Evolutionary conservation across 2,329 filamentous ascomycete genomes (phyloP).

Genomic region (Trichophyton mentagrophytes): DNA sequence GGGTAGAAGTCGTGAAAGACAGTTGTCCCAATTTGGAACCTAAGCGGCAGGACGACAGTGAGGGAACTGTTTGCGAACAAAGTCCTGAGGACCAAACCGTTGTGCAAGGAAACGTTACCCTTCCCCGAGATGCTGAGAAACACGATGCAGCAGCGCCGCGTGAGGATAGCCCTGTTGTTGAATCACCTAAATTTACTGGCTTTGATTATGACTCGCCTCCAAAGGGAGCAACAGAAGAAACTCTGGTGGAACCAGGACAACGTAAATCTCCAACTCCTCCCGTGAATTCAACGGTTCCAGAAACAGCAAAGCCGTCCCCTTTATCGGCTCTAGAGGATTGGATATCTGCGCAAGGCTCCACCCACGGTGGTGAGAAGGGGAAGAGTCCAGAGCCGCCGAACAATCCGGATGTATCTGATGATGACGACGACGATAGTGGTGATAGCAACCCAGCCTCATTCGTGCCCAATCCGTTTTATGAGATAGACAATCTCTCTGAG

Average conservation of each 20-base stretch:
- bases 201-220: not conserved
- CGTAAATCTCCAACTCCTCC: not conserved
- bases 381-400: not conserved
- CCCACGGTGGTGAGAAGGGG: conserved; percentile 6
- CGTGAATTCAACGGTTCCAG: not conserved
- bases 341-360: conserved; percentile 12
- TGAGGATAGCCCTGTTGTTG: not conserved
- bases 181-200: conserved; percentile 1
- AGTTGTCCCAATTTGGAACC: not conserved
- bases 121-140: not conserved
- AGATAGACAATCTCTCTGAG: conserved; percentile 9
- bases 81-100: not conserved
- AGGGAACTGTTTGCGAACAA: not conserved
- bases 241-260: not conserved
- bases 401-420: not conserved
- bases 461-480: conserved; percentile 24
- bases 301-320: conserved; percentile 8
- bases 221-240: not conserved
- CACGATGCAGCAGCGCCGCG: not conserved
- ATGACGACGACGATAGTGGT: not conserved
- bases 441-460: conserved; percentile 10
- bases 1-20: not conserved
- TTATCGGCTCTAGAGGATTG: conserved; percentile 7
- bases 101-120: not conserved
- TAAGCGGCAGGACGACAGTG: not conserved